These are phyloP conservation scores for Phlyctochytrium planicorne DNA, from an alignment of 192 early-diverging fungal species.

Conservation along the genomic window DNA sequence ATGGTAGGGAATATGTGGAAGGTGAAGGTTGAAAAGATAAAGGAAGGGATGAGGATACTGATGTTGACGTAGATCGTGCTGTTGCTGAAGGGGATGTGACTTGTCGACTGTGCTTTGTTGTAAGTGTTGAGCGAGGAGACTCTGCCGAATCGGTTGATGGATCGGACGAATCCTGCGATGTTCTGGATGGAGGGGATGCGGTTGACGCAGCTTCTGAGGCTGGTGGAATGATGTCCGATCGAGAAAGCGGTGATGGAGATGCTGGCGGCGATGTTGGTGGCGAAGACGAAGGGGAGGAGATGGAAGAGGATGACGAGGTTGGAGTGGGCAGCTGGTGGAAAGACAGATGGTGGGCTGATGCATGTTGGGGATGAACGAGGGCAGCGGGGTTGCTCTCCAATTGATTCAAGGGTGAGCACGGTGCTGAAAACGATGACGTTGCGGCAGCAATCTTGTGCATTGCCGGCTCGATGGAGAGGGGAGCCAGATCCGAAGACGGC, in stretches of 20 bases:
- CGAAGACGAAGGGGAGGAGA: neutral
- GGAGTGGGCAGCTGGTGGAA: neutral
- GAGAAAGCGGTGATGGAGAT: neutral
- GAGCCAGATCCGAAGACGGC: no score
- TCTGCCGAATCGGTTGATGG: neutral
- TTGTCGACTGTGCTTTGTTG: no score
- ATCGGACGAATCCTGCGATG: neutral
- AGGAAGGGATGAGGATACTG: neutral
- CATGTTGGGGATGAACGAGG: no score
- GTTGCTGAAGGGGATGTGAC: neutral
- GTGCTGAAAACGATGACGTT: no score
- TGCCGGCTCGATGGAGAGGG: no score
- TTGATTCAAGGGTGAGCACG: no score
- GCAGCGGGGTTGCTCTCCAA: no score
- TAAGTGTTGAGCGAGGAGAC: neutral
- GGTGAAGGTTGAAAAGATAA: no score
- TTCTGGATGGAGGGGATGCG: neutral
- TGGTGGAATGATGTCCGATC: neutral
- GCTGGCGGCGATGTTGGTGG: slow-evolving; percentile 4
- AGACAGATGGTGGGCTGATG: neutral
- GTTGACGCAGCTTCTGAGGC: neutral
- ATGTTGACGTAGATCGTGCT: neutral
- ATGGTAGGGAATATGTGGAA: no score
- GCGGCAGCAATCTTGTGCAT: no score
- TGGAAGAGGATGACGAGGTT: neutral